These are phyloP conservation scores for Aspergillus sp. DNA, from an alignment of 2,329 filamentous ascomycete species.

Conservation along the genomic window DNA sequence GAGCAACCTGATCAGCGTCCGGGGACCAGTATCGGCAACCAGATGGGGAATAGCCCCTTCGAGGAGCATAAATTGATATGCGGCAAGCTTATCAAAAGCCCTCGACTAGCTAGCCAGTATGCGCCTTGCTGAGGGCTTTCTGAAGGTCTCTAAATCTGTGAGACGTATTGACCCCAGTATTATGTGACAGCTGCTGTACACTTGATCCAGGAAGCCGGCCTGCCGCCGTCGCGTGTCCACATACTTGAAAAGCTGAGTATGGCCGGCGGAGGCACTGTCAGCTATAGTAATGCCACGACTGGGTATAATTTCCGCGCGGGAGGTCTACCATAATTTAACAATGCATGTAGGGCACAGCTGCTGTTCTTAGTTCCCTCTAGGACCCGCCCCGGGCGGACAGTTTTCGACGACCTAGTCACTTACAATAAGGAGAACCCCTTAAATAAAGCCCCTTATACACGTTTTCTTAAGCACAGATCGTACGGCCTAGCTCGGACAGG, in stretches of 20 bases:
- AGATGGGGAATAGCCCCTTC: too few species aligned
- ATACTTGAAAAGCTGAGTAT: constrained; percentile 31
- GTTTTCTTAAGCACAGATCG: constrained; percentile 10
- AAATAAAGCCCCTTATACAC: constrained; percentile 7
- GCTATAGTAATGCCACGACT: constrained; percentile 25
- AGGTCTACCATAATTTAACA: constrained; percentile 33
- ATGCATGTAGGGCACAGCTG: constrained; percentile 32
- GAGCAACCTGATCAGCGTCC: too few species aligned
- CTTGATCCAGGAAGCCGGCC: constrained; percentile 33
- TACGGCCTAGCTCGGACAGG: constrained; percentile 6
- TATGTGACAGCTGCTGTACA: constrained; percentile 35
- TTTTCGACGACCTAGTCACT: constrained; percentile 16
- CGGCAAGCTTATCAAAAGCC: too few species aligned
- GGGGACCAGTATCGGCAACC: too few species aligned
- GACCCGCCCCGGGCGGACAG: constrained; percentile 8
- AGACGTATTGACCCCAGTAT: too few species aligned
- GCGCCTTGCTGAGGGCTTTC: too few species aligned
- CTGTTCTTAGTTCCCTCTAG: constrained; percentile 30
- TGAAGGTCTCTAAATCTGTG: too few species aligned
- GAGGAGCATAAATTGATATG: too few species aligned
- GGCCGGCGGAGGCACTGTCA: constrained; percentile 30
- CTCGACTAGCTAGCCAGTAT: too few species aligned
- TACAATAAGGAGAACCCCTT: background rate
- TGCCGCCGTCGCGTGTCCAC: constrained; percentile 32
- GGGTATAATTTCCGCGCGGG: constrained; percentile 38